Evolutionary conservation across 2,329 filamentous ascomycete genomes (phyloP).

Genomic region (Lasiodiplodia theobromae): DNA sequence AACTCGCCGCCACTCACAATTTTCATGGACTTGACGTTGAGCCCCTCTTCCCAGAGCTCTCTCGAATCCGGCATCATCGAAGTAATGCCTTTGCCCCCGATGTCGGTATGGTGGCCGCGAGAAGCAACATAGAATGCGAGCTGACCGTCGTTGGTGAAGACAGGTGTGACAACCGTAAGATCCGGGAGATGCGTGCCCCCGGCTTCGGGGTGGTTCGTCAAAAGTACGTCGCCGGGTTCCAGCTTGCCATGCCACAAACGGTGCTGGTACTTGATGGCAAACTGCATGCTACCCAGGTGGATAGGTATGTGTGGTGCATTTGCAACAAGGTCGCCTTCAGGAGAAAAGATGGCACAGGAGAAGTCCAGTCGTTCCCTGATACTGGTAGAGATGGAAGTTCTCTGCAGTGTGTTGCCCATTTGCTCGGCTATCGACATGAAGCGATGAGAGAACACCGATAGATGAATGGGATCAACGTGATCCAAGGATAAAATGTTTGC

Average conservation of each 20-base stretch:
- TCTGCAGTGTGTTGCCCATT: constrained; percentile 80
- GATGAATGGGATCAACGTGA: constrained; percentile 75
- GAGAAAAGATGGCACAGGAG: constrained; percentile 37
- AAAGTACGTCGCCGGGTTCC: constrained; percentile 38
- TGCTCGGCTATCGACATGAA: constrained; percentile 89
- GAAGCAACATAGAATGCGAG: constrained; percentile 40
- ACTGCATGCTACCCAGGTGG: constrained; percentile 38
- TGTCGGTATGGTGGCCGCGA: constrained; percentile 40
- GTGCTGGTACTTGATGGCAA: constrained; percentile 40
- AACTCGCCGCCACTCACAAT: constrained; percentile 45
- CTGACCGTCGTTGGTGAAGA: constrained; percentile 36
- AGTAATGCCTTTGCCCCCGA: constrained; percentile 39
- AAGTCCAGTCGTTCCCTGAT: constrained; percentile 62
- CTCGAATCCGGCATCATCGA: constrained; percentile 53
- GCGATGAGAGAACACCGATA: constrained; percentile 80
- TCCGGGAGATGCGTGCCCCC: constrained; percentile 42
- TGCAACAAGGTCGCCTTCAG: constrained; percentile 37
- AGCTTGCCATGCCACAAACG: constrained; percentile 35
- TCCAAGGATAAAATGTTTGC: background rate
- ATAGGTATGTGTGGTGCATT: constrained; percentile 41
- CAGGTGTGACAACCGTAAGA: constrained; percentile 40
- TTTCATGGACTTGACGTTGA: constrained; percentile 53
- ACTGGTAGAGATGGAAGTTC: constrained; percentile 80
- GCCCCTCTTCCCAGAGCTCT: constrained; percentile 57
- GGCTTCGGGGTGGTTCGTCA: constrained; percentile 39